Evolutionary conservation across 2,329 filamentous ascomycete genomes (phyloP).

Genomic region (Lasiodiplodia sp.): DNA sequence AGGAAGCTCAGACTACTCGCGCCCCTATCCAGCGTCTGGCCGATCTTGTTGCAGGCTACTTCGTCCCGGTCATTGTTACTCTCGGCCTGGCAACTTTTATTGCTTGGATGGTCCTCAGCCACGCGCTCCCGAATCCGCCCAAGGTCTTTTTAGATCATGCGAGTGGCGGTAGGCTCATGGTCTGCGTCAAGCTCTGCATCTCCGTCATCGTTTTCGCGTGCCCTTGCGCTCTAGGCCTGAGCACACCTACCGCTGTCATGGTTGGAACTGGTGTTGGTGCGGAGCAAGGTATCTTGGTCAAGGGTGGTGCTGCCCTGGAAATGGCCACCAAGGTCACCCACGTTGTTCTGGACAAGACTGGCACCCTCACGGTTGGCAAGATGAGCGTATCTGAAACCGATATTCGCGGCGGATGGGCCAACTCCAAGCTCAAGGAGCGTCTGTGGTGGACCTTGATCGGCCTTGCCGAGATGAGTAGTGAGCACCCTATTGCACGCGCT

Average conservation of each 20-base stretch:
- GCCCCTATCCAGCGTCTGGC: conserved; percentile 95
- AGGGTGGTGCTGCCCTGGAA: conserved; percentile 91
- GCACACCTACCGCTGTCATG: conserved; percentile 97
- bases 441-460: conserved; percentile 97
- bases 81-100: conserved; percentile 87
- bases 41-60: conserved; percentile 90
- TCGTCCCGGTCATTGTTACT: conserved; percentile 86
- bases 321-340: conserved; percentile 88
- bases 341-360: conserved; percentile 94
- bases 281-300: conserved; percentile 96
- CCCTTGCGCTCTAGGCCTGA: conserved; percentile 93
- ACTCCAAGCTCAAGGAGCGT: conserved; percentile 70
- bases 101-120: conserved; percentile 93
- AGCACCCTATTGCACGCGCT: conserved; percentile 94
- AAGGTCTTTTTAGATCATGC: conserved; percentile 81
- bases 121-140: conserved; percentile 82
- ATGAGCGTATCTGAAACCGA: conserved; percentile 85
- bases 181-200: conserved; percentile 96
- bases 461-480: conserved; percentile 92
- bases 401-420: conserved; percentile 73
- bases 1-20: conserved; percentile 92
- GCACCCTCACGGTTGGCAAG: conserved; percentile 90
- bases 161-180: conserved; percentile 92
- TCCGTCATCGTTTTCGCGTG: conserved; percentile 98
- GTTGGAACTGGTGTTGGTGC: conserved; percentile 97